Percentiles rank a stretch among this genome's conserved stretches.
phyloP scores from a whole-genome alignment of 352 stramenopile genomes.

The Phytophthora podocarpi region DNA sequence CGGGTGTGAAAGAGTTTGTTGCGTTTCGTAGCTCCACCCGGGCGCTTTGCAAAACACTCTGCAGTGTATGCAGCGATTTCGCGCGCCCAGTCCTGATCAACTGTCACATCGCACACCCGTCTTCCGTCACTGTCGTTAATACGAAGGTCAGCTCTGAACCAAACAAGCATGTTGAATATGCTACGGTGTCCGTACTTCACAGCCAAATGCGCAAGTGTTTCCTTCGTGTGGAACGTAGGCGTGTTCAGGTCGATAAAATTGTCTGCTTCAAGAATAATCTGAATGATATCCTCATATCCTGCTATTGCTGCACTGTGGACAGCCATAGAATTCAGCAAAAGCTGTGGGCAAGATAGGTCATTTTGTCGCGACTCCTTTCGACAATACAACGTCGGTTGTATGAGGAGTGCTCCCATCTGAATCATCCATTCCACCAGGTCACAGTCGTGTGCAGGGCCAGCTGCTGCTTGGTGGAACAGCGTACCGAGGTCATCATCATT shows the following conservation, averaged over 20 bases:
- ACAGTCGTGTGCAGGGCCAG: constrained; percentile 30
- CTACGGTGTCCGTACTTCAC: constrained; percentile 21
- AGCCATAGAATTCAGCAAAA: constrained; percentile 17
- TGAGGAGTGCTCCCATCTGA: constrained; percentile 33
- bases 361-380: constrained; percentile 2
- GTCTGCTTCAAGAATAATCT: constrained; percentile 33
- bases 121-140: constrained; percentile 10
- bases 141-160: constrained; percentile 18
- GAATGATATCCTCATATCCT: constrained; percentile 24
- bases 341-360: neutral
- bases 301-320: constrained; percentile 26
- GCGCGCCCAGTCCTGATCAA: constrained; percentile 2
- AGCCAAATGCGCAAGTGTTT: constrained; percentile 31
- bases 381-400: constrained; percentile 22
- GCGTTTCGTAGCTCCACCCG: too few species aligned
- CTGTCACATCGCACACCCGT: constrained; percentile 14
- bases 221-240: constrained; percentile 23
- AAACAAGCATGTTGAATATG: constrained; percentile 12
- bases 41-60: too few species aligned
- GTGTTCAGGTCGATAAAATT: constrained; percentile 33
- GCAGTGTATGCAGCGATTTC: constrained; percentile 8
- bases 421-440: constrained; percentile 46
- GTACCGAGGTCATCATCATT: constrained; percentile 13
- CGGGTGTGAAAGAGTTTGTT: too few species aligned
- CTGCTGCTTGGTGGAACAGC: constrained; percentile 37